Evolutionary conservation across 768 basidiomycete genomes (phyloP).

Genomic region (Pholiota microspora): DNA sequence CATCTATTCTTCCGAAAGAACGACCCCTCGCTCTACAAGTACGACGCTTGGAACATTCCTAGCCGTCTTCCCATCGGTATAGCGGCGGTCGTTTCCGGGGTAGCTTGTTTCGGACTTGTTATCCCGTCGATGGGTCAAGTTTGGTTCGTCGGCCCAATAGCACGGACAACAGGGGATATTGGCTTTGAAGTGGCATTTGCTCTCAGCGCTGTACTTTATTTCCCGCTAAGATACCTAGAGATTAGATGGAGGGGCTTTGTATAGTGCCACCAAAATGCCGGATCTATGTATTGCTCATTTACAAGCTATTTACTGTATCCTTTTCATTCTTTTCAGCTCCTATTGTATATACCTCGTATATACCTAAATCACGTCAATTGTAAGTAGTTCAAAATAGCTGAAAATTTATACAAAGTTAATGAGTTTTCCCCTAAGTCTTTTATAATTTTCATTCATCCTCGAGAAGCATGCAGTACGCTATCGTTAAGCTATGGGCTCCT

Average conservation of each 20-base stretch:
- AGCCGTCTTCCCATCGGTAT: constrained; percentile 59
- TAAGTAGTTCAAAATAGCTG: too few species aligned
- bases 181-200: constrained; percentile 77
- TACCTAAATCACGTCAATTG: too few species aligned
- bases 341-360: too few species aligned
- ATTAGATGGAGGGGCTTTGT: constrained; percentile 26
- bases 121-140: constrained; percentile 73
- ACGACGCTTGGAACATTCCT: constrained; percentile 55
- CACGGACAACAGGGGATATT: constrained; percentile 66
- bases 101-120: constrained; percentile 54
- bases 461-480: too few species aligned
- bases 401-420: too few species aligned
- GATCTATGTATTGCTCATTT: too few species aligned
- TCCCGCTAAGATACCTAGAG: constrained; percentile 54
- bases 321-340: too few species aligned
- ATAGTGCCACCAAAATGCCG: neutral
- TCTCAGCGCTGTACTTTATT: constrained; percentile 50
- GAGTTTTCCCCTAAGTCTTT: too few species aligned
- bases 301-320: too few species aligned
- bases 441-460: too few species aligned
- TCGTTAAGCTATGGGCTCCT: too few species aligned
- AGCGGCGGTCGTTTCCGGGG: constrained; percentile 57
- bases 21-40: constrained; percentile 51
- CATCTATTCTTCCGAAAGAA: constrained; percentile 65
- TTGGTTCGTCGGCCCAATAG: constrained; percentile 79